Conservation (phyloP, 2,329 filamentous ascomycete genomes). For the Beauveria rudraprayagi region DNA sequence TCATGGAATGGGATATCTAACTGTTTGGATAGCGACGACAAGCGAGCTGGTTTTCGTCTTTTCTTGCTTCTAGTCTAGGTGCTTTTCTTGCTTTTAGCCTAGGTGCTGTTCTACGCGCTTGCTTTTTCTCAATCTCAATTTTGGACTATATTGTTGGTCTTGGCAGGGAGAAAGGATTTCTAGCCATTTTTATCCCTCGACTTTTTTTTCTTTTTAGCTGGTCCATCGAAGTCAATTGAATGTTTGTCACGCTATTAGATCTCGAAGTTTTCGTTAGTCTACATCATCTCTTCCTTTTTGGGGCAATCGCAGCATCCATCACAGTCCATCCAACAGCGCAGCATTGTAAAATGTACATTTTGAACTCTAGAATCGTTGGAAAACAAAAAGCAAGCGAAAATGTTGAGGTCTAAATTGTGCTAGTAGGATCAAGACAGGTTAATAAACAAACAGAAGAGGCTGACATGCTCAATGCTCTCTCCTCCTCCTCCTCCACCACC, state of each 20-base stretch:
- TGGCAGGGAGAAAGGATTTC: not conserved
- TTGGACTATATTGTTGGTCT: not conserved
- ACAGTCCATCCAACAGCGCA: too few relatives aligned
- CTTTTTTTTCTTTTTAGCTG: not conserved
- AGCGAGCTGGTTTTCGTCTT: not conserved
- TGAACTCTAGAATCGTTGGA: not conserved
- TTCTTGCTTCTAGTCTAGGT: not conserved
- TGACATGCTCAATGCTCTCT: not conserved
- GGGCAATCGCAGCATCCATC: too few relatives aligned
- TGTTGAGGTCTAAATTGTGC: not conserved
- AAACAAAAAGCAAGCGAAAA: not conserved
- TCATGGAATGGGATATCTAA: not conserved
- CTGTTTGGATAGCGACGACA: not conserved
- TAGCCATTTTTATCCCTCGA: not conserved
- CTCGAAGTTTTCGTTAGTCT: not conserved
- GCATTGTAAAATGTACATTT: too few relatives aligned
- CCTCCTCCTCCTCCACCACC: not conserved
- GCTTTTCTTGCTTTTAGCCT: not conserved
- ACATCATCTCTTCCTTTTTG: not conserved
- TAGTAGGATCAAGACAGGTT: not conserved
- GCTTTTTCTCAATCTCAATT: not conserved
- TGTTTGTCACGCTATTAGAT: too few relatives aligned
- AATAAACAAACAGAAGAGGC: not conserved
- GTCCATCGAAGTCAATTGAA: not conserved
- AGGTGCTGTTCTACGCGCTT: not conserved